A percentile compares a stretch with the other conserved stretches of the same genome.
Evolutionary conservation across 225 moss, liverwort and hornwort species (phyloP).

Genomic region (Bryum argenteum): DNA sequence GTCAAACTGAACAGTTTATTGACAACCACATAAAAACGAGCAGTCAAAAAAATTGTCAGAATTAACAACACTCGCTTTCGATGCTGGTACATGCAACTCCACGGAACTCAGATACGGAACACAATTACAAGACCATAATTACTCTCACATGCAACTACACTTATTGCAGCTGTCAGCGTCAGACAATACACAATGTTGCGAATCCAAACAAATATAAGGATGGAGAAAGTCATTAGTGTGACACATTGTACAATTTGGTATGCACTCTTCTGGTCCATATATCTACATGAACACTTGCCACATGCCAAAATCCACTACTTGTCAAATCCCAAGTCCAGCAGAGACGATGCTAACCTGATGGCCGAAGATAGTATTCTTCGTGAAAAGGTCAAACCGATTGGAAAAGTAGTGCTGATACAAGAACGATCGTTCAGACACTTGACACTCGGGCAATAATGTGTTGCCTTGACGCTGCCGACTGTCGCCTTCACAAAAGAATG

Average conservation of each 20-base stretch:
- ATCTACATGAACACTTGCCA: slow-evolving; percentile 25
- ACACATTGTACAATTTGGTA: slow-evolving; percentile 50
- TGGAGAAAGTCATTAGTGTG: slow-evolving; percentile 25
- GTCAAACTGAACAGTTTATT: too few relatives aligned
- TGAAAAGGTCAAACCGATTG: slow-evolving; percentile 8
- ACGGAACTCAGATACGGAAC: too few relatives aligned
- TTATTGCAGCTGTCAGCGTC: not conserved
- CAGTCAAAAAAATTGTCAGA: too few relatives aligned
- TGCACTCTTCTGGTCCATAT: slow-evolving; percentile 21
- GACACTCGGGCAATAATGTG: slow-evolving; percentile 24
- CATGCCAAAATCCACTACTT: slow-evolving; percentile 28
- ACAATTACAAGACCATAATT: too few relatives aligned
- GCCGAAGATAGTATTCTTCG: slow-evolving; percentile 9
- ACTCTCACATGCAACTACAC: not conserved
- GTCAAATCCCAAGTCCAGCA: slow-evolving; percentile 14
- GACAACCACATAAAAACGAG: too few relatives aligned
- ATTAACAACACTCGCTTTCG: too few relatives aligned
- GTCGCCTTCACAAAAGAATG: slow-evolving; percentile 32
- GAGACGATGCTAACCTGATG: slow-evolving; percentile 21
- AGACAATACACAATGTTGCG: not conserved
- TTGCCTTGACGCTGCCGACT: slow-evolving; percentile 25
- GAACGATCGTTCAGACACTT: slow-evolving; percentile 10
- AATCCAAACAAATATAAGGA: slow-evolving; percentile 12
- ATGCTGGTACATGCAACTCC: too few relatives aligned
- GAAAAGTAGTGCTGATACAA: slow-evolving; percentile 20